These are phyloP conservation scores for Diaporthe australafricana DNA, from an alignment of 2,329 filamentous ascomycete genomes.

Conservation along the genomic window DNA sequence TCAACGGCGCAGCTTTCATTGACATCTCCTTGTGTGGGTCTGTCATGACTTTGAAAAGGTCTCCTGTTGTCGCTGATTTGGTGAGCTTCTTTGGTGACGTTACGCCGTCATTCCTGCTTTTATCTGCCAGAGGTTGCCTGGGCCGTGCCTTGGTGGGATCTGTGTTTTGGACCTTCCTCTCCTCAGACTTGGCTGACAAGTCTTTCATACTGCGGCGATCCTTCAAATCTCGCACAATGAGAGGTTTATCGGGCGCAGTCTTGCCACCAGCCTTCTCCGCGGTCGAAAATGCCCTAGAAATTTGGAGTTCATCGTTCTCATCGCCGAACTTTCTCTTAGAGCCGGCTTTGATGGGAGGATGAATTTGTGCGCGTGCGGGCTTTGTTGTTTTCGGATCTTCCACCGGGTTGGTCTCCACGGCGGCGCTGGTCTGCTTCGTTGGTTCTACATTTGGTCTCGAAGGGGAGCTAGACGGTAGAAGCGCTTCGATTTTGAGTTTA, in stretches of 20 bases:
- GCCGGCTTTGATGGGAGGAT: constrained; percentile 55
- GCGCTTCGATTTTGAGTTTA: constrained; percentile 30
- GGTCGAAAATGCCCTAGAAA: constrained; percentile 47
- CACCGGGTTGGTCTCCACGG: constrained; percentile 44
- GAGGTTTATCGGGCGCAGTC: constrained; percentile 37
- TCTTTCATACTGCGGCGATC: constrained; percentile 60
- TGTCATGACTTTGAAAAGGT: constrained; percentile 45
- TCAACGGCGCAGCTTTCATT: constrained; percentile 35
- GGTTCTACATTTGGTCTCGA: constrained; percentile 41
- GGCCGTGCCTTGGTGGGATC: constrained; percentile 42
- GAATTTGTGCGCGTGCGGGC: constrained; percentile 35
- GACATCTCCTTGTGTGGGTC: constrained; percentile 37
- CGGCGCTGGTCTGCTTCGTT: constrained; percentile 39
- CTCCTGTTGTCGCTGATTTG: constrained; percentile 45
- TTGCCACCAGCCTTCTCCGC: constrained; percentile 45
- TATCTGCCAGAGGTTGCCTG: constrained; percentile 64
- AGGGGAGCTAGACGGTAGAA: constrained; percentile 20
- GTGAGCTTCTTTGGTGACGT: constrained; percentile 66
- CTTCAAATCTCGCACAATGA: constrained; percentile 44
- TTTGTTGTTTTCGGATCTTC: constrained; percentile 9
- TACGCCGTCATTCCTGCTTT: constrained; percentile 71
- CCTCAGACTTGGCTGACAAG: constrained; percentile 56
- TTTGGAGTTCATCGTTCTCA: constrained; percentile 56
- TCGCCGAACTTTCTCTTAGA: constrained; percentile 72
- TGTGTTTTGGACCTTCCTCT: constrained; percentile 45